Evolutionary conservation across 176 grass and related monocot genomes (phyloP).

Genomic region (Calamus simplicifolius): DNA sequence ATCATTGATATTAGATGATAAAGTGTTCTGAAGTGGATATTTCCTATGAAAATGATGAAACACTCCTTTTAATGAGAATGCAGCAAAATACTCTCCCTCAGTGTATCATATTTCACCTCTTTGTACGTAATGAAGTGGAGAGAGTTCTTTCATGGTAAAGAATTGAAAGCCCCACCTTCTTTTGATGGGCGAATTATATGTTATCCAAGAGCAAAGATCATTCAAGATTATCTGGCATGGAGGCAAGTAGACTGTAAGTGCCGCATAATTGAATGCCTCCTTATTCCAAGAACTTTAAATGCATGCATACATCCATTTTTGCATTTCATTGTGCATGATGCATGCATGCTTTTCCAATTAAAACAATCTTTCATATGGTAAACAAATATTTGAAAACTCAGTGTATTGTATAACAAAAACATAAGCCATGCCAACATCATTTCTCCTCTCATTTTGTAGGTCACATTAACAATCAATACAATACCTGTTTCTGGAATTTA

Average conservation of each 20-base stretch:
- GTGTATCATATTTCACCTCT: conserved; percentile 70
- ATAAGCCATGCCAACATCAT: background rate
- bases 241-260: conserved; percentile 84
- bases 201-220: conserved; percentile 66
- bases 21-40: too few species aligned
- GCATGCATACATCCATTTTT: too few species aligned
- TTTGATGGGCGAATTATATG: conserved; percentile 80
- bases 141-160: conserved; percentile 59
- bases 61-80: conserved; percentile 19
- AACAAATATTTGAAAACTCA: too few species aligned
- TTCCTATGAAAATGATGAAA: too few species aligned
- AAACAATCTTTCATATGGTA: too few species aligned
- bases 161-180: conserved; percentile 58
- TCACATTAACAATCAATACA: conserved; percentile 75
- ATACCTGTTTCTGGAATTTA: conserved; percentile 82
- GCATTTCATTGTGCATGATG: too few species aligned
- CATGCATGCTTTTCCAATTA: too few species aligned
- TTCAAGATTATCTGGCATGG: conserved; percentile 72
- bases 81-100: conserved; percentile 62
- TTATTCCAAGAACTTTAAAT: too few species aligned
- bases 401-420: background rate
- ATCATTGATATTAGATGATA: too few species aligned
- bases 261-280: too few species aligned
- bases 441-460: conserved; percentile 35
- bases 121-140: conserved; percentile 71